These are phyloP conservation scores for Ustilago esculenta DNA, from an alignment of 1,284 basidiomycete genomes.

Conservation along the genomic window DNA sequence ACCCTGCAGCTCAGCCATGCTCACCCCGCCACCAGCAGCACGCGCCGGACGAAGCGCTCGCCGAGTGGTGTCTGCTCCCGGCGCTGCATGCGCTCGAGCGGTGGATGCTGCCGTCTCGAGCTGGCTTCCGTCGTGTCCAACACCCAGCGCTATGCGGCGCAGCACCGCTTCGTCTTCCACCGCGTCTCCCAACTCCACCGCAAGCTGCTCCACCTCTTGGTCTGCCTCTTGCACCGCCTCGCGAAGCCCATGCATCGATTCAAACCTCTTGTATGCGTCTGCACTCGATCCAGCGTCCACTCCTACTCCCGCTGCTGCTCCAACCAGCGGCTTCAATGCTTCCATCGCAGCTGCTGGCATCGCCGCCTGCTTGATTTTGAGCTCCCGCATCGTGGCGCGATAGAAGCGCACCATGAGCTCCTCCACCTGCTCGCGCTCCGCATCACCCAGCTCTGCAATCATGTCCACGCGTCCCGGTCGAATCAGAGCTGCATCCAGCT, in stretches of 20 bases:
- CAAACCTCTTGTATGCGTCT: constrained; percentile 24
- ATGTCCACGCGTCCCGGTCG: constrained; percentile 94
- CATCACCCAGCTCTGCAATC: constrained; percentile 85
- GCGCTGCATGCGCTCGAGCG: not conserved
- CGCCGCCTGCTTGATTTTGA: constrained; percentile 18
- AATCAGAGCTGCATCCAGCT: constrained; percentile 84
- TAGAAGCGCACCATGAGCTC: constrained; percentile 89
- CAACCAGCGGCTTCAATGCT: constrained; percentile 22
- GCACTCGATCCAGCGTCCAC: constrained; percentile 1
- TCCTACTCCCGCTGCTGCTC: constrained; percentile 5
- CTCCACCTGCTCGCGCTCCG: constrained; percentile 81
- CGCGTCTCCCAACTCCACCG: constrained; percentile 25
- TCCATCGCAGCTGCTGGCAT: constrained; percentile 14
- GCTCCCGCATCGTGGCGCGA: constrained; percentile 47
- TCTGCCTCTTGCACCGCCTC: constrained; percentile 27
- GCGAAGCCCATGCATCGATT: constrained; percentile 22
- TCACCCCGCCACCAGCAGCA: constrained; percentile 63
- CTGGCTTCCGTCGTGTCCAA: constrained; percentile 35
- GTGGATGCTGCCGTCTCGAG: not conserved
- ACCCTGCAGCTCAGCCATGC: constrained; percentile 67
- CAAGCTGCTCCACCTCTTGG: constrained; percentile 23
- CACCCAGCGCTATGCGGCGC: constrained; percentile 33
- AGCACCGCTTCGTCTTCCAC: constrained; percentile 40
- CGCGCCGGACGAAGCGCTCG: constrained; percentile 29
- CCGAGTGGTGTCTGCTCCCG: constrained; percentile 3